These are phyloP conservation scores for Chlamydomonas schloesseri DNA, from an alignment of 139 green algal species.

Conservation along the genomic window DNA sequence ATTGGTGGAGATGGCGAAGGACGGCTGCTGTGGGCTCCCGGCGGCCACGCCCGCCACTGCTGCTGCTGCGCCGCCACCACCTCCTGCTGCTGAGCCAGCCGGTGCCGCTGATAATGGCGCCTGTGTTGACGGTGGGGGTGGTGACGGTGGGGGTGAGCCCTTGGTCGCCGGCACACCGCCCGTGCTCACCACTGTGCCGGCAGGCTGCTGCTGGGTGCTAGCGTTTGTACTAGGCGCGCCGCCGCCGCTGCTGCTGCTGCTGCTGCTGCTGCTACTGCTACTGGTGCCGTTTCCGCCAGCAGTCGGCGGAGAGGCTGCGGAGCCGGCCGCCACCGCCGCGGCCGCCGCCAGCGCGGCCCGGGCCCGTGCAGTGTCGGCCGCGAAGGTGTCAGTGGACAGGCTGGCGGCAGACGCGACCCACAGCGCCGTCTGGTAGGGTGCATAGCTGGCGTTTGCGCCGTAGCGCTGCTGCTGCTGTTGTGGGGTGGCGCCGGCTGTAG, in stretches of 20 bases:
- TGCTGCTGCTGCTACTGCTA: not conserved
- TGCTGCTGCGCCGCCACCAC: too few species aligned
- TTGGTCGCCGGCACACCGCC: conserved; percentile 4
- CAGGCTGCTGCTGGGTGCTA: not conserved
- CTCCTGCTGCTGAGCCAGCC: too few species aligned
- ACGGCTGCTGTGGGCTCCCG: too few species aligned
- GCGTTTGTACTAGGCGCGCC: too few species aligned
- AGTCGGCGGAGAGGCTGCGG: not conserved
- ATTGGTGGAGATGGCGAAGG: not conserved
- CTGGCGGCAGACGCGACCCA: conserved; percentile 2
- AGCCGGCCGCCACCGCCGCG: too few species aligned
- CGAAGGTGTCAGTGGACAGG: not conserved
- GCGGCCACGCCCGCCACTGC: too few species aligned
- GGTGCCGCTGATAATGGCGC: too few species aligned
- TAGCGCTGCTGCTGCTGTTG: not conserved
- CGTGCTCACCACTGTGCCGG: too few species aligned
- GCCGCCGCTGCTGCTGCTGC: too few species aligned
- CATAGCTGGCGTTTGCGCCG: conserved; percentile 10
- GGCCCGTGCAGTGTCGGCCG: not conserved
- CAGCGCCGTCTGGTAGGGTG: conserved; percentile 3
- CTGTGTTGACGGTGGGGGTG: too few species aligned
- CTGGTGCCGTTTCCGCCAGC: not conserved
- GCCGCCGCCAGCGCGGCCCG: not conserved
- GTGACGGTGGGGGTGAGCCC: not conserved
- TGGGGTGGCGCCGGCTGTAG: too few species aligned